Evolutionary conservation across 176 grass and related monocot species (phyloP).

Genomic region (Alloteropsis semialata): DNA sequence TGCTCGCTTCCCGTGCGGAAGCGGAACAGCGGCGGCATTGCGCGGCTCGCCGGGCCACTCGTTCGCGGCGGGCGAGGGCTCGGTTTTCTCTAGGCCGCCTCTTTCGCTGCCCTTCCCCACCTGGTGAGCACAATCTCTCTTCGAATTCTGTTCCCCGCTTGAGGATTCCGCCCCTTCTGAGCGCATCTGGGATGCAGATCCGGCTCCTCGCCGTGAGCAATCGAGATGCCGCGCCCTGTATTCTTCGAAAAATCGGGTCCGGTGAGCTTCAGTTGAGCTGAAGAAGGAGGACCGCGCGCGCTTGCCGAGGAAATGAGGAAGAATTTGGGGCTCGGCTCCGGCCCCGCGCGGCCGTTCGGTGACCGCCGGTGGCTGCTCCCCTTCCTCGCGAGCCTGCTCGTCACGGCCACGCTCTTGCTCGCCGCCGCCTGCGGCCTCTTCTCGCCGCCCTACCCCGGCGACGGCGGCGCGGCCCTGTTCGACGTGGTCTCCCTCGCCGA

Average conservation of each 20-base stretch:
- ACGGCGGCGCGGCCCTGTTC: constrained; percentile 34
- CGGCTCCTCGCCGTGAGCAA: neutral
- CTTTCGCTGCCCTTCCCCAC: too few species aligned
- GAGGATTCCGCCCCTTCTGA: neutral
- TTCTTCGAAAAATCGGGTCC: neutral
- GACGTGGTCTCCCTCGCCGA: constrained; percentile 56
- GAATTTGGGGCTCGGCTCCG: constrained; percentile 44
- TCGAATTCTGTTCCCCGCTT: neutral
- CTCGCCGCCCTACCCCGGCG: constrained; percentile 35
- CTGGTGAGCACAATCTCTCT: neutral
- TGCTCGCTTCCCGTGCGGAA: neutral
- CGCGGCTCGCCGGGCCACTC: neutral
- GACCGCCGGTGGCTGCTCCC: constrained; percentile 87
- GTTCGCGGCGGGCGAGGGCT: neutral
- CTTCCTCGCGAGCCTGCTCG: constrained; percentile 72
- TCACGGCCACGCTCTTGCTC: constrained; percentile 61
- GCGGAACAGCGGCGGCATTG: neutral
- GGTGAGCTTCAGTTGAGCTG: neutral
- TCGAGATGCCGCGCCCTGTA: neutral
- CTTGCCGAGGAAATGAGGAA: constrained; percentile 59
- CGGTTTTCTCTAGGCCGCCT: neutral
- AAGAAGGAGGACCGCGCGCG: neutral
- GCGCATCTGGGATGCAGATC: neutral
- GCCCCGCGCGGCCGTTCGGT: constrained; percentile 51
- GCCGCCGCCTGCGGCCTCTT: constrained; percentile 69